phyloP scores from a whole-genome alignment of 2,329 filamentous ascomycete species.

The Lasiodiplodia hormozganensis region DNA sequence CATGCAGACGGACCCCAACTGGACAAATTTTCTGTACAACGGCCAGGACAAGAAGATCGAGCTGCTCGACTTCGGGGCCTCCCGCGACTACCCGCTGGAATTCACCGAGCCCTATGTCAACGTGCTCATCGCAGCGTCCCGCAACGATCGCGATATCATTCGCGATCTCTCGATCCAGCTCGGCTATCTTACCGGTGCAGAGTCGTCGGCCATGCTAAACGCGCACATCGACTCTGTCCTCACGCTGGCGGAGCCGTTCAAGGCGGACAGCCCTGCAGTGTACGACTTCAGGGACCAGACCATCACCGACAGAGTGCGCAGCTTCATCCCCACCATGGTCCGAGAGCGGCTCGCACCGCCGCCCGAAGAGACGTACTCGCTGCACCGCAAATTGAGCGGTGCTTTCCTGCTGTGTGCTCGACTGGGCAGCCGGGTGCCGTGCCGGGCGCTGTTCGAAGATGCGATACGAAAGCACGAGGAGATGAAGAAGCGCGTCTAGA shows the following conservation, averaged over 20 bases:
- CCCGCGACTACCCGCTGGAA: slow-evolving; percentile 78
- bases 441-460: slow-evolving; percentile 77
- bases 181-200: slow-evolving; percentile 91
- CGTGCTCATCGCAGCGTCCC: slow-evolving; percentile 80
- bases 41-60: slow-evolving; percentile 74
- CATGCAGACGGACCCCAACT: slow-evolving; percentile 99
- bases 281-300: slow-evolving; percentile 96
- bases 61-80: slow-evolving; percentile 94
- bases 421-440: slow-evolving; percentile 81
- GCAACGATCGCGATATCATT: slow-evolving; percentile 69
- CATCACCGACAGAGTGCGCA: slow-evolving; percentile 90
- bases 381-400: slow-evolving; percentile 94
- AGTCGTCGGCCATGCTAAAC: slow-evolving; percentile 84
- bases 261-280: slow-evolving; percentile 72
- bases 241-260: slow-evolving; percentile 91
- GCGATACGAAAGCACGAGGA: slow-evolving; percentile 51
- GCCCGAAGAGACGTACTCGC: slow-evolving; percentile 94
- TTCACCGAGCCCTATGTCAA: slow-evolving; percentile 84
- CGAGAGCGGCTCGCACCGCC: slow-evolving; percentile 86
- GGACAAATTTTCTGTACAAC: slow-evolving; percentile 98
- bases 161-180: slow-evolving; percentile 74
- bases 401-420: slow-evolving; percentile 92
- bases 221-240: slow-evolving; percentile 89
- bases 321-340: slow-evolving; percentile 91
- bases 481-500: slow-evolving; percentile 5